Evolutionary conservation across 768 basidiomycete species (phyloP).

Genomic region (Lentinula sp.): DNA sequence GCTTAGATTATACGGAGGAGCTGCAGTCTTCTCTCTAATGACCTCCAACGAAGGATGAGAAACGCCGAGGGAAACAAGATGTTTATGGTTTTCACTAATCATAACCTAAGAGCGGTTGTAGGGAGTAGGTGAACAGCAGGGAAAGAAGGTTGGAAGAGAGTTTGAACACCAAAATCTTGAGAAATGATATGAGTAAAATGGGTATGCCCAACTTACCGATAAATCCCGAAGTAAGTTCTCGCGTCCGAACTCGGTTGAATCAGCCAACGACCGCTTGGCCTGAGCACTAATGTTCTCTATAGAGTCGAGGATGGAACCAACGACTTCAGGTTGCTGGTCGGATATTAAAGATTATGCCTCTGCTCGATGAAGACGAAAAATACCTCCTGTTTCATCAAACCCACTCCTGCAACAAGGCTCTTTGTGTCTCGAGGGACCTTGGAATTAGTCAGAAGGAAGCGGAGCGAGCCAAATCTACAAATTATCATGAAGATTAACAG

Average conservation of each 20-base stretch:
- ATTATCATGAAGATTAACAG: background rate
- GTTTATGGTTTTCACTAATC: slow-evolving; percentile 84
- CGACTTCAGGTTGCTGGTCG: slow-evolving; percentile 74
- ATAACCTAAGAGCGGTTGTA: slow-evolving; percentile 44
- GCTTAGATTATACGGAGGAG: slow-evolving; percentile 60
- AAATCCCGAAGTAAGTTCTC: slow-evolving; percentile 57
- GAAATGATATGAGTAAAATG: slow-evolving; percentile 6
- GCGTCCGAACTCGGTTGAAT: slow-evolving; percentile 60
- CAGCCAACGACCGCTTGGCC: slow-evolving; percentile 69
- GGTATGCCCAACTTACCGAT: slow-evolving; percentile 47
- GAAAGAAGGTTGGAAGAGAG: background rate
- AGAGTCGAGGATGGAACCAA: slow-evolving; percentile 67
- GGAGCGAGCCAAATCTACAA: slow-evolving; percentile 80
- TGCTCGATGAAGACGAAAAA: slow-evolving; percentile 1
- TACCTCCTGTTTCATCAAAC: slow-evolving; percentile 59
- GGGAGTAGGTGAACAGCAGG: background rate
- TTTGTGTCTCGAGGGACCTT: slow-evolving; percentile 93
- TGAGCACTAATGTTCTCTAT: slow-evolving; percentile 86
- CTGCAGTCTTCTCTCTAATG: slow-evolving; percentile 66
- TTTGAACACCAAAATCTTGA: slow-evolving; percentile 7
- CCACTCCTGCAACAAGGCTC: slow-evolving; percentile 87
- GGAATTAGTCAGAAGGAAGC: slow-evolving; percentile 90
- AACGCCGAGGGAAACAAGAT: slow-evolving; percentile 81
- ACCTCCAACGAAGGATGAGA: slow-evolving; percentile 86
- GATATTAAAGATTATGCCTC: background rate